These are phyloP conservation scores for Dothidotthia symphoricarpi DNA, from an alignment of 2,329 filamentous ascomycete genomes.

Conservation along the genomic window DNA sequence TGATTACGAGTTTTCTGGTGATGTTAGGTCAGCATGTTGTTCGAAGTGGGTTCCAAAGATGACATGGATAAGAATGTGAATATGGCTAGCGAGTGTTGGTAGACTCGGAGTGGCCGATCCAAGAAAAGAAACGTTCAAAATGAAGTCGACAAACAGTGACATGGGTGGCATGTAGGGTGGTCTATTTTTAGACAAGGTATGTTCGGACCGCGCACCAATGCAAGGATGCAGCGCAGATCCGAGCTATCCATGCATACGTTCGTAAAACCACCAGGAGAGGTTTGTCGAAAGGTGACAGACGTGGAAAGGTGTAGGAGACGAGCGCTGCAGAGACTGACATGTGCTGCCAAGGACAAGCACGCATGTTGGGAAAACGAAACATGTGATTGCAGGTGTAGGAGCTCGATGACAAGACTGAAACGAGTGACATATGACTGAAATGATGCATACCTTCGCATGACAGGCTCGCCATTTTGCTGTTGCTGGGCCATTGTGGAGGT, in stretches of 20 bases:
- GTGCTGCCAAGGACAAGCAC: not conserved
- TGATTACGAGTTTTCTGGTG: constrained; percentile 88
- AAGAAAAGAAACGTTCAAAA: constrained; percentile 20
- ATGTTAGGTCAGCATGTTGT: constrained; percentile 26
- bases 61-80: constrained; percentile 5
- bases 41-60: constrained; percentile 8
- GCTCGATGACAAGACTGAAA: no score
- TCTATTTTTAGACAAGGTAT: constrained; percentile 41
- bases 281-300: not conserved
- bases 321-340: not conserved
- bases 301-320: not conserved
- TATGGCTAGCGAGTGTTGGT: constrained; percentile 9
- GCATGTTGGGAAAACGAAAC: no score
- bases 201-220: constrained; percentile 41
- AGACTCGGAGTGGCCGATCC: constrained; percentile 10
- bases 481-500: constrained; percentile 37
- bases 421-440: constrained; percentile 5
- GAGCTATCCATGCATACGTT: constrained; percentile 18
- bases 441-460: constrained; percentile 63
- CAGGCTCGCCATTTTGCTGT: constrained; percentile 49
- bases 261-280: not conserved
- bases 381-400: constrained; percentile 3
- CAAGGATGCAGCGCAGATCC: constrained; percentile 38
- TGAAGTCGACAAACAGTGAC: constrained; percentile 36
- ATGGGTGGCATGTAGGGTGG: constrained; percentile 31